A percentile compares a stretch with the other conserved stretches of the same genome.
phyloP scores from a whole-genome alignment of 116 monocot species.

The Zostera marina region DNA sequence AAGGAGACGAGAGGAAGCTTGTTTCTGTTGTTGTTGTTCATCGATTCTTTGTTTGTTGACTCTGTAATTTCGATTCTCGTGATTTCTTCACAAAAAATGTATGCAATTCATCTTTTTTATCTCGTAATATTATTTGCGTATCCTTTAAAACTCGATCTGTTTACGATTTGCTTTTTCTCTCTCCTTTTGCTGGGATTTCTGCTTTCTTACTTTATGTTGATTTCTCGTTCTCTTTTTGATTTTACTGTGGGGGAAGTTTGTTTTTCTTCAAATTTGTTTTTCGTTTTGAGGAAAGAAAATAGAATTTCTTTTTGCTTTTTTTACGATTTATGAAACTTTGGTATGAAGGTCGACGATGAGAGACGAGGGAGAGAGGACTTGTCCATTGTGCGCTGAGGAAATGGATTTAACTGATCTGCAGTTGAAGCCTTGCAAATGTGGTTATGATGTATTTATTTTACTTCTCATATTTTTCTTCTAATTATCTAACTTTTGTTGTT shows the following conservation, averaged over 20 bases:
- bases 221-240: neutral
- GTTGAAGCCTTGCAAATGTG: slow-evolving; percentile 36
- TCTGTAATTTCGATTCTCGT: neutral
- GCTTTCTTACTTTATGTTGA: neutral
- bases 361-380: slow-evolving; percentile 29
- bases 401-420: slow-evolving; percentile 43
- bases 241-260: neutral
- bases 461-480: neutral
- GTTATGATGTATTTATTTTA: slow-evolving; percentile 22
- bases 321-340: neutral
- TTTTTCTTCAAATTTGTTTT: neutral
- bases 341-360: slow-evolving; percentile 19
- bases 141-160: no score
- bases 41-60: neutral
- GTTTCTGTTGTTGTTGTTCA: neutral
- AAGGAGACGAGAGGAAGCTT: neutral
- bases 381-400: slow-evolving; percentile 37
- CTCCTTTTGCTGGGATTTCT: neutral
- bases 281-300: neutral
- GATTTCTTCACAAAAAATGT: neutral
- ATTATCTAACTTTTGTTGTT: neutral
- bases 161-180: no score
- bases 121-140: no score
- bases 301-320: neutral
- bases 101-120: no score